Conservation (phyloP, 352 stramenopile genomes). For the Proteromonas lacertae region DNA sequence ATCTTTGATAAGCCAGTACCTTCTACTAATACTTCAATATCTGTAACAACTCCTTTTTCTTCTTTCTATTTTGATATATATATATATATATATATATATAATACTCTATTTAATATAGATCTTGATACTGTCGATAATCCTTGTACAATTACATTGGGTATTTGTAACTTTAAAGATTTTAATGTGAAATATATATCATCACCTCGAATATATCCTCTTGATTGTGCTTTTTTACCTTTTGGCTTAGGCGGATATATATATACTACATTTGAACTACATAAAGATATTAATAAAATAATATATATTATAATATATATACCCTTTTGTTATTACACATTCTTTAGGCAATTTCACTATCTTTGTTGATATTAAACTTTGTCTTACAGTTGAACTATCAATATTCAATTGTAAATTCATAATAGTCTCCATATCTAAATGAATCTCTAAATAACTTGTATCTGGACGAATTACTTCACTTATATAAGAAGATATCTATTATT, state of each 20-base stretch:
- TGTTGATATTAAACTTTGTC: constrained; percentile 55
- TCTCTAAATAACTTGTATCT: constrained; percentile 64
- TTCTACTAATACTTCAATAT: constrained; percentile 89
- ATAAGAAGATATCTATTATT: constrained; percentile 48
- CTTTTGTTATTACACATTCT: constrained; percentile 22
- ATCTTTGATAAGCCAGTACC: constrained; percentile 85
- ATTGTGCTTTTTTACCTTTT: background rate
- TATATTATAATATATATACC: constrained; percentile 17
- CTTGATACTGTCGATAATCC: constrained; percentile 82
- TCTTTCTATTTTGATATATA: too few species aligned
- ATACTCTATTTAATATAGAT: constrained; percentile 89
- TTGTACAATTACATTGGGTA: constrained; percentile 83
- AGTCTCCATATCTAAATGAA: constrained; percentile 77
- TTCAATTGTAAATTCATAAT: constrained; percentile 84
- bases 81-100: background rate
- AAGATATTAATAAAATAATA: too few species aligned
- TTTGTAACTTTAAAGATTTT: constrained; percentile 63
- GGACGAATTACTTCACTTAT: constrained; percentile 89
- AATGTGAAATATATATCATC: background rate
- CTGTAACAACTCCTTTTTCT: constrained; percentile 6
- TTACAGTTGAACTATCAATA: constrained; percentile 50
- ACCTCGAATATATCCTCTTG: background rate
- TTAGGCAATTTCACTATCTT: constrained; percentile 22
- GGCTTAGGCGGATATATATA: too few species aligned
- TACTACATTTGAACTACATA: too few species aligned